Conservation (phyloP, 1,284 basidiomycete species). For the Anthracocystis setariae region DNA sequence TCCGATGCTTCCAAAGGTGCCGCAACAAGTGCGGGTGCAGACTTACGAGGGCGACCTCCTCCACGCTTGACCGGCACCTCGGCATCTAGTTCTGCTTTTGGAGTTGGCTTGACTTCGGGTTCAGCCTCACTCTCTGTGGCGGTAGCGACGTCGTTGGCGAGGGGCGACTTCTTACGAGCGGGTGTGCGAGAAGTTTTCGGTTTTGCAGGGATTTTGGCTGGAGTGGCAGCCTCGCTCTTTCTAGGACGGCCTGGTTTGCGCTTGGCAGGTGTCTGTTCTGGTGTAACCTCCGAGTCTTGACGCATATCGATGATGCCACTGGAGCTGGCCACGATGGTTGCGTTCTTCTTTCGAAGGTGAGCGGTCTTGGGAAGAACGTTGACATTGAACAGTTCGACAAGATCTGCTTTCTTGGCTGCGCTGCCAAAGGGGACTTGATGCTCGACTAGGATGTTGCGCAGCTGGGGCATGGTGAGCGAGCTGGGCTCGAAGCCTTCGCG, state of each 20-base stretch:
- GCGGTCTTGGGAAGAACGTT: conserved; percentile 56
- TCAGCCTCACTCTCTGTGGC: conserved; percentile 28
- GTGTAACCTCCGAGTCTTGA: conserved; percentile 17
- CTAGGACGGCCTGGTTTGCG: conserved; percentile 41
- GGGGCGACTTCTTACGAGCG: conserved; percentile 32
- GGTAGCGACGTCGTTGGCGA: conserved; percentile 16
- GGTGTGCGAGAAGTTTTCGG: conserved; percentile 17
- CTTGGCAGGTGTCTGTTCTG: conserved; percentile 37
- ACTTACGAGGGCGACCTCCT: conserved; percentile 37
- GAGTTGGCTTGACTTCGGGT: conserved; percentile 3
- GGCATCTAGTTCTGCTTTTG: conserved; percentile 6
- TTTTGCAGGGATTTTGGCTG: conserved; percentile 11
- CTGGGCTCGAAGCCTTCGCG: conserved; percentile 83
- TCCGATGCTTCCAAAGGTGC: conserved; percentile 68
- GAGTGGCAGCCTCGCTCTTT: conserved; percentile 37
- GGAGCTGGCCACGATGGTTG: conserved; percentile 68
- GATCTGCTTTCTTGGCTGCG: conserved; percentile 84
- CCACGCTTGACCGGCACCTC: conserved; percentile 28
- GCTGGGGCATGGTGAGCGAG: conserved; percentile 80
- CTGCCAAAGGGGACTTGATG: conserved; percentile 82
- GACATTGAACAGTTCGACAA: conserved; percentile 81
- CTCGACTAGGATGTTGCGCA: conserved; percentile 81
- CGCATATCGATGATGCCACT: conserved; percentile 70
- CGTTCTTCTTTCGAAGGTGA: conserved; percentile 72
- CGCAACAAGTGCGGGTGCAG: conserved; percentile 19